Evolutionary conservation across 2,329 filamentous ascomycete species (phyloP).

Genomic region (Exophiala viscosa): DNA sequence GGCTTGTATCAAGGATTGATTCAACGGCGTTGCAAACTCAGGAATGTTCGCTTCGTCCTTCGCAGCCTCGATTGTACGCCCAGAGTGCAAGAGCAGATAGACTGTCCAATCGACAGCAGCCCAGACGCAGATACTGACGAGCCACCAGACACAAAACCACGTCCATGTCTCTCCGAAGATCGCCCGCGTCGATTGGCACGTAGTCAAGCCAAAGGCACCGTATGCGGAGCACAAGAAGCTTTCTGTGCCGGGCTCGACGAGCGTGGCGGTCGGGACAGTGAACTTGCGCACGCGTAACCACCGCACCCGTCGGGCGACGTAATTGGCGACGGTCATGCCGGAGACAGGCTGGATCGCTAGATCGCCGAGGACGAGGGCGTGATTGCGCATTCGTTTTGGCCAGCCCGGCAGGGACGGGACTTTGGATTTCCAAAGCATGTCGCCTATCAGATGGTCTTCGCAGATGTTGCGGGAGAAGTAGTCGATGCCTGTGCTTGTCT

Average conservation of each 20-base stretch:
- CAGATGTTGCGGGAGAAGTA: conserved; percentile 96
- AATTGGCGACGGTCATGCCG: conserved; percentile 71
- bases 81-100: conserved; percentile 71
- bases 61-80: conserved; percentile 57
- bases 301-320: conserved; percentile 74
- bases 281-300: conserved; percentile 95
- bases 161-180: conserved; percentile 65
- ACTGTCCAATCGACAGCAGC: conserved; percentile 69
- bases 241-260: conserved; percentile 91
- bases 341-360: conserved; percentile 86
- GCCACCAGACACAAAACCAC: conserved; percentile 64
- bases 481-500: conserved; percentile 63
- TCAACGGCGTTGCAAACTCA: conserved; percentile 57
- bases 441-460: conserved; percentile 94
- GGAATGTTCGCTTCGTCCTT: conserved; percentile 58
- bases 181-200: conserved; percentile 49
- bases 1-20: not conserved
- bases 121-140: conserved; percentile 65
- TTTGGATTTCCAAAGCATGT: conserved; percentile 75
- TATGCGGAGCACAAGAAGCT: conserved; percentile 78
- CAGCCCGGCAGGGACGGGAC: conserved; percentile 45
- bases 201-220: conserved; percentile 73
- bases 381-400: conserved; percentile 57
- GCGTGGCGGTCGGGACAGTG: conserved; percentile 80
- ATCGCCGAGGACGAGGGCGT: conserved; percentile 79